Percentiles rank a stretch among this genome's conserved stretches.
These are phyloP conservation scores for Clausena lansium DNA, from an alignment of 345 rosid species.

Conservation along the genomic window DNA sequence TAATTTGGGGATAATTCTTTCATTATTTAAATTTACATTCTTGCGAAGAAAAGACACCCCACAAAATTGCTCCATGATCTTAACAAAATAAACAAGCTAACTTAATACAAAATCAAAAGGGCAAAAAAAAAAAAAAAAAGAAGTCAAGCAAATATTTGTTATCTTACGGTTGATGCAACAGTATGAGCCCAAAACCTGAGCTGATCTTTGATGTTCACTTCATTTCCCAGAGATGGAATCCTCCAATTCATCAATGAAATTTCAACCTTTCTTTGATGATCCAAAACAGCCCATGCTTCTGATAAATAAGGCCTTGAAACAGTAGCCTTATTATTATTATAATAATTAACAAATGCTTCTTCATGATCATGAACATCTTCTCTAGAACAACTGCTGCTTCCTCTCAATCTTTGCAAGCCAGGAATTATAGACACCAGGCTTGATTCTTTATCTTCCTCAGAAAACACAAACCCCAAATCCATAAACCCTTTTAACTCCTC, in stretches of 20 bases:
- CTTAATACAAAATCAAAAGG: not conserved
- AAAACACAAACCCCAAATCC: conserved; percentile 77
- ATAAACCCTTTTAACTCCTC: conserved; percentile 55
- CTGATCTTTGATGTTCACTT: conserved; percentile 52
- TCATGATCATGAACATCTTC: conserved; percentile 1
- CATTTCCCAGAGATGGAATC: conserved; percentile 35
- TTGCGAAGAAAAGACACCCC: not conserved
- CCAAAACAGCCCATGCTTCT: conserved; percentile 55
- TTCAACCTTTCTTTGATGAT: conserved; percentile 26
- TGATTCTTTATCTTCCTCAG: conserved; percentile 59
- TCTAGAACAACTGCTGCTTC: not conserved
- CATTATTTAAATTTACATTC: conserved; percentile 8
- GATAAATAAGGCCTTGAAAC: conserved; percentile 58
- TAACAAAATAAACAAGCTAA: not conserved
- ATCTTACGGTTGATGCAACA: conserved; percentile 63
- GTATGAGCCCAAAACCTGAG: conserved; percentile 67
- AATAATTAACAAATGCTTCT: conserved; percentile 2
- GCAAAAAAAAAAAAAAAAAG: not conserved
- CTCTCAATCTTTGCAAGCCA: conserved; percentile 53
- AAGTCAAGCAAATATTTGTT: not conserved
- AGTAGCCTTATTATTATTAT: not conserved
- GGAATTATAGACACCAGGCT: conserved; percentile 52
- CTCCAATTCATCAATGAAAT: conserved; percentile 42
- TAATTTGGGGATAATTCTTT: not conserved
- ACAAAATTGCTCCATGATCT: not conserved